Conservation (phyloP, 148 eudicot species). For the Persicaria tinctoria region DNA sequence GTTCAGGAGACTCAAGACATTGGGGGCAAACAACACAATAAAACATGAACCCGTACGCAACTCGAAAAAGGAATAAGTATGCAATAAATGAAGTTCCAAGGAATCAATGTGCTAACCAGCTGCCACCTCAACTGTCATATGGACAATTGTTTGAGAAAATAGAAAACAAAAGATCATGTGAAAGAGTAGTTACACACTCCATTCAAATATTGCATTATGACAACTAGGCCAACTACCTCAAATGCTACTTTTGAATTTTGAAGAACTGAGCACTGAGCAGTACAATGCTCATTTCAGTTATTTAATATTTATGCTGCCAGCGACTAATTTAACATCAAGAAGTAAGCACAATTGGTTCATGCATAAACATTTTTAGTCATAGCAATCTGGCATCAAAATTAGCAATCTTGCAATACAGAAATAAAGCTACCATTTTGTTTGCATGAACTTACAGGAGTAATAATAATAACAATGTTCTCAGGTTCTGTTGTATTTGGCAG, state of each 20-base stretch:
- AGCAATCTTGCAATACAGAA: background rate
- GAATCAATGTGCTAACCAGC: background rate
- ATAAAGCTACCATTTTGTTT: background rate
- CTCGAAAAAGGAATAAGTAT: background rate
- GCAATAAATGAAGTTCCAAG: background rate
- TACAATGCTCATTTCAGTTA: no score
- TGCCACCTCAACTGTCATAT: background rate
- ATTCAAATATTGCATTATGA: background rate
- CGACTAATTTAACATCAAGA: no score
- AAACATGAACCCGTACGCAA: background rate
- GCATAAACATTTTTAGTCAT: background rate
- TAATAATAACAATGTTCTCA: background rate
- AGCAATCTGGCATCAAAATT: background rate
- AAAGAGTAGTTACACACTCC: background rate
- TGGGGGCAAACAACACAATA: background rate
- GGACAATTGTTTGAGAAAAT: background rate
- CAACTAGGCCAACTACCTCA: background rate
- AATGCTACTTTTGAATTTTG: background rate
- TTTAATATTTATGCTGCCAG: no score
- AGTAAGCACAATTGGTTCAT: no score
- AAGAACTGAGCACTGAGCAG: background rate
- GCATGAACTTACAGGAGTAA: background rate
- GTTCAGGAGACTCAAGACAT: background rate
- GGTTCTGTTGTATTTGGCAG: background rate
- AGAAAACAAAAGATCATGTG: background rate